phyloP scores from a whole-genome alignment of 2,329 filamentous ascomycete genomes.

The Ceratocystis eucalypticola region DNA sequence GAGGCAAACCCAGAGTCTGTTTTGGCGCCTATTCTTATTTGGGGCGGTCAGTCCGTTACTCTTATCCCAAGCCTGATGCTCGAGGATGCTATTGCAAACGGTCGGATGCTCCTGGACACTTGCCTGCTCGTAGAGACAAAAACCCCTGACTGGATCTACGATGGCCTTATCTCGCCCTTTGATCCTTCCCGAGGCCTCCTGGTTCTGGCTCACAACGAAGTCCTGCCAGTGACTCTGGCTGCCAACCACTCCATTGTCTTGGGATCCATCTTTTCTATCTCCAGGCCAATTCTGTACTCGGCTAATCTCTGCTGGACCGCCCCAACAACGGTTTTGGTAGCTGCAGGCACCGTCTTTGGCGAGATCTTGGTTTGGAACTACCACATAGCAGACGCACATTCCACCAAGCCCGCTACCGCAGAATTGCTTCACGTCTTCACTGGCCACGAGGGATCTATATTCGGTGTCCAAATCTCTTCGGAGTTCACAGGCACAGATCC shows the following conservation, averaged over 20 bases:
- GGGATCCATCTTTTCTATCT: slow-evolving; percentile 44
- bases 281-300: slow-evolving; percentile 77
- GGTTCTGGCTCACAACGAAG: slow-evolving; percentile 78
- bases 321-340: slow-evolving; percentile 51
- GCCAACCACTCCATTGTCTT: slow-evolving; percentile 29
- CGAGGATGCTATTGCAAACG: slow-evolving; percentile 16
- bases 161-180: slow-evolving; percentile 42
- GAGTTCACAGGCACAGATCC: slow-evolving; percentile 28
- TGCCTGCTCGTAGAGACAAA: slow-evolving; percentile 15
- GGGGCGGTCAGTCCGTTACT: slow-evolving; percentile 52
- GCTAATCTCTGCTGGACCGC: slow-evolving; percentile 57
- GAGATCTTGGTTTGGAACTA: slow-evolving; percentile 86
- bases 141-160: slow-evolving; percentile 65
- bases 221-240: slow-evolving; percentile 39
- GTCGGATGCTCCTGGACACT: not conserved
- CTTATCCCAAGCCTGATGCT: slow-evolving; percentile 27
- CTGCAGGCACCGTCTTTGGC: slow-evolving; percentile 85
- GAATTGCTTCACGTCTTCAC: slow-evolving; percentile 42
- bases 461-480: slow-evolving; percentile 69
- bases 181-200: slow-evolving; percentile 39
- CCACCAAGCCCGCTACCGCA: slow-evolving; percentile 21
- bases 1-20: not conserved
- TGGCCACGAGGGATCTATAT: slow-evolving; percentile 84
- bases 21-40: slow-evolving; percentile 40
- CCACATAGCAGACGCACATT: slow-evolving; percentile 24